Evolutionary conservation across 2,329 filamentous ascomycete genomes (phyloP).

Genomic region (Fusarium multiceps): DNA sequence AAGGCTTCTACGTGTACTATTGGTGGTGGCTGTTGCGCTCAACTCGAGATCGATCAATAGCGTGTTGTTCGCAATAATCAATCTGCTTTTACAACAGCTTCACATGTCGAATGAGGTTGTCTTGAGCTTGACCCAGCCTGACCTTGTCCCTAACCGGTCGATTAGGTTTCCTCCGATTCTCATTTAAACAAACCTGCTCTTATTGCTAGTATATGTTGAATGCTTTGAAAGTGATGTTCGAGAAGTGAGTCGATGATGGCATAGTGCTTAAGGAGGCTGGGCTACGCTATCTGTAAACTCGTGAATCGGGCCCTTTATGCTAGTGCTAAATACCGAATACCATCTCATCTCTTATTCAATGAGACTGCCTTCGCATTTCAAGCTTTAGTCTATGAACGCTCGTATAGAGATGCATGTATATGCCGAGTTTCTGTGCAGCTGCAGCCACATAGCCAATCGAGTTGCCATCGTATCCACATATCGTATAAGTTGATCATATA

Average conservation of each 20-base stretch:
- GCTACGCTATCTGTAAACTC: too few relatives aligned
- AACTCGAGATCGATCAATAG: background rate
- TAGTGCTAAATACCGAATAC: background rate
- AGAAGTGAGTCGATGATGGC: background rate
- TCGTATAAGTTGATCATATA: background rate
- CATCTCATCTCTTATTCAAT: background rate
- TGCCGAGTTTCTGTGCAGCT: background rate
- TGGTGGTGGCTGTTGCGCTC: background rate
- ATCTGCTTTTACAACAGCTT: too few relatives aligned
- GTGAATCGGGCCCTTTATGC: background rate
- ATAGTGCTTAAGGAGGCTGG: background rate
- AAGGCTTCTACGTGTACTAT: fast-evolving
- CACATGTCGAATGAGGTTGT: background rate
- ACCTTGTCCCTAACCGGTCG: background rate
- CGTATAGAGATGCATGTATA: background rate
- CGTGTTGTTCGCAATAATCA: background rate
- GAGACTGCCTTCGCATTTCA: background rate
- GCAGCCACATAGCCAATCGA: background rate
- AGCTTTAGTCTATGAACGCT: background rate
- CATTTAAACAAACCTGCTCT: background rate
- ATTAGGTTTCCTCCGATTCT: background rate
- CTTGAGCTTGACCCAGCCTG: background rate
- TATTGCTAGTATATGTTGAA: background rate
- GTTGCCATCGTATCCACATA: background rate
- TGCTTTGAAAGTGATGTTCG: background rate